A percentile compares a stretch with the other conserved stretches of the same genome.
Evolutionary conservation across 2,329 filamentous ascomycete species (phyloP).

Genomic region (Cladosporium velox): DNA sequence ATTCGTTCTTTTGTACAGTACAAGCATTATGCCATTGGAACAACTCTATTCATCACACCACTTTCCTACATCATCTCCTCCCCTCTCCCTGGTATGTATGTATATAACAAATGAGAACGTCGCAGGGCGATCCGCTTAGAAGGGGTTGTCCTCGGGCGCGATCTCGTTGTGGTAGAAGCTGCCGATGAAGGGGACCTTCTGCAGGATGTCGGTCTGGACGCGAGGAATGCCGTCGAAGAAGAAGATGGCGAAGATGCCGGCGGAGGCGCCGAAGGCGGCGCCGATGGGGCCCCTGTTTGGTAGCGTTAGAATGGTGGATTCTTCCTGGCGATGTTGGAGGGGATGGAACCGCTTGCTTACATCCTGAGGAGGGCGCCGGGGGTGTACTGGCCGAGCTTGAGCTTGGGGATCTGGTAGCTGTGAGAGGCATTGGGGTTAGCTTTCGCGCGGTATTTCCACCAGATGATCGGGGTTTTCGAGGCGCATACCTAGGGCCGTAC

Average conservation of each 20-base stretch:
- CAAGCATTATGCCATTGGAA: conserved; percentile 13
- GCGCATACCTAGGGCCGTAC: conserved; percentile 61
- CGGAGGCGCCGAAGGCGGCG: conserved; percentile 58
- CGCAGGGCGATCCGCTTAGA: conserved; percentile 39
- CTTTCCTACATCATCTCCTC: background rate
- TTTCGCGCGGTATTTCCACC: background rate
- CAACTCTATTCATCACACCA: conserved; percentile 3
- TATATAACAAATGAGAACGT: conserved; percentile 10
- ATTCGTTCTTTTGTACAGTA: conserved; percentile 4
- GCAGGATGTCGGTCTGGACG: conserved; percentile 54
- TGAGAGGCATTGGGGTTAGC: background rate
- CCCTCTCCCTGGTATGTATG: conserved; percentile 2
- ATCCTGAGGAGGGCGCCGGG: conserved; percentile 13
- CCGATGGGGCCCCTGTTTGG: conserved; percentile 41
- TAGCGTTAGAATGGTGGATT: background rate
- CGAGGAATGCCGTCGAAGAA: conserved; percentile 66
- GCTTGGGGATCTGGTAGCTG: conserved; percentile 20
- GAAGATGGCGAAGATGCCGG: conserved; percentile 62
- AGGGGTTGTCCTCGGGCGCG: conserved; percentile 65
- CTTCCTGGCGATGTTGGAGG: background rate
- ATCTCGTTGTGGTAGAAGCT: conserved; percentile 59
- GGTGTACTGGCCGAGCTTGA: conserved; percentile 20
- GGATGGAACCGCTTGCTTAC: background rate
- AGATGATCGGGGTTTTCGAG: background rate
- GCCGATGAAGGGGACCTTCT: conserved; percentile 60